Base-by-base conservation (phyloP, 768 basidiomycete genomes). In the Collybia sordida region DNA sequence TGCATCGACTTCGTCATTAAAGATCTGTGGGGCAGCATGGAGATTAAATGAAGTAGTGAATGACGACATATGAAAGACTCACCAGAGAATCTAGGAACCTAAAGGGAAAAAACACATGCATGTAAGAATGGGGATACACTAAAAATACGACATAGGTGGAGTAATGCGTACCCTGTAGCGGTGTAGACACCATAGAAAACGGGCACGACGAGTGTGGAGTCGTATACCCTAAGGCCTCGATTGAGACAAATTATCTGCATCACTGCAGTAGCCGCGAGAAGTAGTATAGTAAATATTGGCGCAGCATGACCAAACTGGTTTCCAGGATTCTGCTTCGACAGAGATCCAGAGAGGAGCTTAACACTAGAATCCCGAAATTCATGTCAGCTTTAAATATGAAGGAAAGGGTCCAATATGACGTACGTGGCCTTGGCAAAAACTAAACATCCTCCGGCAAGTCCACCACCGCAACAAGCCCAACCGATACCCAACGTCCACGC, bases 101-200 rank as follows among this genome's bases (percentile, higher is more conserved):
- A 46, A 38, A 49, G 45, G 8, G 44, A 31, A 37, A 47, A 21
- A 45, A 18, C 31, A 19, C 9, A 9, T 27, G 25, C 9, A 9
- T 12, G 31, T 31, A 14, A 31, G 31, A 12, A 12, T 12, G 31
- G 9, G 14, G 9, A 31, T 31, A 11, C n/a, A n/a, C 6, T 1
- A 8, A 34, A 28, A 22, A 8, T 27, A 23, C 18, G 15, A 45
- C n/a, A n/a, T 2, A 31, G 42, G 3, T 22, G 22, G 27, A 23
- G 7, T 34, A 25, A 35, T 23, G 22, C 78, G 39, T 63, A 90
- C 82, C 91, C 90, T 19, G 81, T 78, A 2, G 88, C 88, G 0
- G 92, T 94, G 62, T 94, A 95, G 8, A 93, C 85, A 8, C 93
- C 93, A 63, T 96, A 98, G 64, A 98, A 97, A 12, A 95, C 86